Percentiles rank a stretch among this genome's conserved stretches.
These are phyloP conservation scores for Arthrobotrys megalospora DNA, from an alignment of 2,329 filamentous ascomycete genomes.

Conservation along the genomic window DNA sequence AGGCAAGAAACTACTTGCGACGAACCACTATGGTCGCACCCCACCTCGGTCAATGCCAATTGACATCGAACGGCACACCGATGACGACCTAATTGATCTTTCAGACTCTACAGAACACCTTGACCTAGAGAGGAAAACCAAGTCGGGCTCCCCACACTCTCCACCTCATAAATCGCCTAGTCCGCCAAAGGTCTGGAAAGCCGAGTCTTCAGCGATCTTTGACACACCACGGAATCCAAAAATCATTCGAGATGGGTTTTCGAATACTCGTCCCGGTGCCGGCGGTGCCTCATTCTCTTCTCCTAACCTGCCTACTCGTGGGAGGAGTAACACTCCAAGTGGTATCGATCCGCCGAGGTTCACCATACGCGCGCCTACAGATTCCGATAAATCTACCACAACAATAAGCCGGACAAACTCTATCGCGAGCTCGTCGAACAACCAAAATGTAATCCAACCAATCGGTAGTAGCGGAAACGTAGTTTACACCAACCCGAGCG, in stretches of 20 bases:
- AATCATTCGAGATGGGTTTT: constrained; percentile 4
- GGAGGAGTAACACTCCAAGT: background rate
- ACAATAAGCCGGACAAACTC: constrained; percentile 63
- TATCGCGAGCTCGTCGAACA: constrained; percentile 26
- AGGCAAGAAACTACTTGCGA: constrained; percentile 48
- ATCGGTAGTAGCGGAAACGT: constrained; percentile 58
- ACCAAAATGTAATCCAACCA: constrained; percentile 31
- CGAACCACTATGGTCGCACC: constrained; percentile 42
- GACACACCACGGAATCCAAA: constrained; percentile 44
- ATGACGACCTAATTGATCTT: constrained; percentile 29
- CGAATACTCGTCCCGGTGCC: constrained; percentile 18
- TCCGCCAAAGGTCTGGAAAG: constrained; percentile 58
- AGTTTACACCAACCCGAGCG: constrained; percentile 61
- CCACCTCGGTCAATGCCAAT: constrained; percentile 51
- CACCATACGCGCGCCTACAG: constrained; percentile 57
- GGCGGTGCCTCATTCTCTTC: constrained; percentile 34
- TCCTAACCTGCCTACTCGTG: constrained; percentile 38
- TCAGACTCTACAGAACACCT: constrained; percentile 32
- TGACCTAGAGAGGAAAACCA: background rate
- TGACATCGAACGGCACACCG: constrained; percentile 28
- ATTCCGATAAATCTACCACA: constrained; percentile 63
- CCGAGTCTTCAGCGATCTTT: constrained; percentile 48
- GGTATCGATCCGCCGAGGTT: constrained; percentile 38
- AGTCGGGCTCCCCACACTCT: constrained; percentile 43
- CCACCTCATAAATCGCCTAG: constrained; percentile 51